These are phyloP conservation scores for Iberis pinnata DNA, from an alignment of 345 rosid genomes.

Conservation along the genomic window DNA sequence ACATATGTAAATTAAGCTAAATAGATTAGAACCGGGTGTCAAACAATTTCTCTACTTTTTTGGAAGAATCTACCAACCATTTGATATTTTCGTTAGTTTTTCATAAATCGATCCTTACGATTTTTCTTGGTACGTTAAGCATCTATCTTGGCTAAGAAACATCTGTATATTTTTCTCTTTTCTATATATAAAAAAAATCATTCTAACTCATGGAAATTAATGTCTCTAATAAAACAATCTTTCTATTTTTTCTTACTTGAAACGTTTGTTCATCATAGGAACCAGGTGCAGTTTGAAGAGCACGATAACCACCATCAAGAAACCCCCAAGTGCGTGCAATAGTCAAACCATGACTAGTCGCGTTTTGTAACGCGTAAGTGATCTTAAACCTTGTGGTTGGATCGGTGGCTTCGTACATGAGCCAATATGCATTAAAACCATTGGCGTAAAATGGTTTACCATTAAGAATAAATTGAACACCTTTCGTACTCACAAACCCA, in stretches of 20 bases:
- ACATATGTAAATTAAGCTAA: no score
- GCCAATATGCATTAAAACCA: conserved; percentile 31
- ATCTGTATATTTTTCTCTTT: no score
- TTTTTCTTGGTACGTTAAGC: no score
- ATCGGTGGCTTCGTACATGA: conserved; percentile 29
- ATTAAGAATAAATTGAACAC: conserved; percentile 24
- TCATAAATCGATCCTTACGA: no score
- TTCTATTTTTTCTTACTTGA: conserved; percentile 5
- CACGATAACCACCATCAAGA: conserved; percentile 24
- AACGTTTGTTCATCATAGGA: conserved; percentile 22
- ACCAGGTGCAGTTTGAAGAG: conserved; percentile 27
- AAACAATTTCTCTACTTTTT: no score
- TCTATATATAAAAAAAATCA: no score
- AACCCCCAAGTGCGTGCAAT: conserved; percentile 29
- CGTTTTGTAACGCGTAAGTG: conserved; percentile 21
- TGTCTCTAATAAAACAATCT: no score
- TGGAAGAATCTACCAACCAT: no score
- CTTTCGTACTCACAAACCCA: conserved; percentile 24
- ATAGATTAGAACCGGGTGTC: no score
- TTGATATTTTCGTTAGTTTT: no score
- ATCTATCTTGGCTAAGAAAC: no score
- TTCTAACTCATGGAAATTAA: no score
- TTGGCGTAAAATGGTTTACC: conserved; percentile 28
- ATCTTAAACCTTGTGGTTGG: conserved; percentile 24
- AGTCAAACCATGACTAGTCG: conserved; percentile 14